Base-by-base conservation (phyloP, 495 filamentous ascomycete species). In the Viridothelium virens region DNA sequence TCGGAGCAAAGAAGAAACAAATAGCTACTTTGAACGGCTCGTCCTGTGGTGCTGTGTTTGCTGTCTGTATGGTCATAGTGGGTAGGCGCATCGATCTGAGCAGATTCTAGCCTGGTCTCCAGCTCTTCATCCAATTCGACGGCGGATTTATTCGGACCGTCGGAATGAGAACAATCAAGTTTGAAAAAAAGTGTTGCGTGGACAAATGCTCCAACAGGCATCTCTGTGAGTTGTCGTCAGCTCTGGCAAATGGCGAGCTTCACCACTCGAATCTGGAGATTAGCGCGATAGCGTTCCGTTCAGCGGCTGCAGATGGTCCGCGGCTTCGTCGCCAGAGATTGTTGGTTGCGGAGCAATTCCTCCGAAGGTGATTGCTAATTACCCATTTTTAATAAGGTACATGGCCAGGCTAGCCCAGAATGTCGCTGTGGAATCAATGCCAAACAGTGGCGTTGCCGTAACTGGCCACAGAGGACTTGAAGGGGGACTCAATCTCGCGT, bases 271-370 rank as follows among this genome's bases (percentile, higher is more conserved):
- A 59, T 33, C 7, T 33, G 25, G 31, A 59, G 31, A 7, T 36
- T 59, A 59, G 53, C 53, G 53, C 31, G 53, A 36, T 9, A 36
- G 36, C 33, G 18, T 18, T 5, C 53, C 36, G 31, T 31, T 5
- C 53, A 36, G 36, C 18, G 53, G 25, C 53, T 36, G 53, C 53
- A 33, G 53, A 59, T 18, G 53, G 53, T 31, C 6, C 5, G 6
- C 5, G 53, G 3, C 53, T 14, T 59, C 36, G 53, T 59, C 36
- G 18, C 53, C 11, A 59, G 36, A 18, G 7, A 7, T 59, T 33
- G n/a, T 59, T 33, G 53, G n/a, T 36, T 36, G 36, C 53, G 53
- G 53, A 59, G 53, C 53, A 59, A 59, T 59, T 59, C 53, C 53
- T 59, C 53, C 53, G 53, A n/a, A 14, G 11, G 53, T 18, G 7